phyloP scores from a whole-genome alignment of 2,329 filamentous ascomycete species.

The Bisporella sp. region DNA sequence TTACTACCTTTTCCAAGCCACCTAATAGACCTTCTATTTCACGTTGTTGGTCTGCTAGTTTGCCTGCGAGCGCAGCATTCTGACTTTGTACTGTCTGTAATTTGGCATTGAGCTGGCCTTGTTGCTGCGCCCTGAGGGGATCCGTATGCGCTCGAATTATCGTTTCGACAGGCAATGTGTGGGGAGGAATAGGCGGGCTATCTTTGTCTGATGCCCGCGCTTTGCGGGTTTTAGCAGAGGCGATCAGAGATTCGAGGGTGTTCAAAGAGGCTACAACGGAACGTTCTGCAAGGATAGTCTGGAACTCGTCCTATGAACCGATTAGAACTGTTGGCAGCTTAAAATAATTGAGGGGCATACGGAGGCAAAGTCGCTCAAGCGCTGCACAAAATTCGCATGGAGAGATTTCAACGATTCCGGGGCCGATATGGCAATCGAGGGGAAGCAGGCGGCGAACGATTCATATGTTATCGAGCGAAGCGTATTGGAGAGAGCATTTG shows the following conservation, averaged over 20 bases:
- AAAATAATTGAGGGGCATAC: constrained; percentile 24
- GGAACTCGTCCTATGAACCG: constrained; percentile 44
- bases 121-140: constrained; percentile 45
- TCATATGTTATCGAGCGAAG: constrained; percentile 48
- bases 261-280: constrained; percentile 51
- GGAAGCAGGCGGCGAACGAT: constrained; percentile 55
- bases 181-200: constrained; percentile 30
- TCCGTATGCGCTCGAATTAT: constrained; percentile 49
- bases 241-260: constrained; percentile 48
- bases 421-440: constrained; percentile 46
- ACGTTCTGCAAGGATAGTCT: constrained; percentile 42
- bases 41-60: constrained; percentile 44
- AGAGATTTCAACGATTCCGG: constrained; percentile 45
- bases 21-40: constrained; percentile 46
- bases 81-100: constrained; percentile 49
- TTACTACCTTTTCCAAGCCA: constrained; percentile 43
- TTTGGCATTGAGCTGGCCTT: constrained; percentile 48
- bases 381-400: constrained; percentile 51
- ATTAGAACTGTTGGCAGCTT: constrained; percentile 3
- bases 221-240: constrained; percentile 35
- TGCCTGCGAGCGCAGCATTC: constrained; percentile 47
- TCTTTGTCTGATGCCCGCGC: neutral
- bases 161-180: constrained; percentile 45
- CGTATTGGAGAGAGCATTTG: constrained; percentile 44
- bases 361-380: constrained; percentile 46